phyloP scores from a whole-genome alignment of 2,329 filamentous ascomycete species.

The Plectosphaerella sp. region DNA sequence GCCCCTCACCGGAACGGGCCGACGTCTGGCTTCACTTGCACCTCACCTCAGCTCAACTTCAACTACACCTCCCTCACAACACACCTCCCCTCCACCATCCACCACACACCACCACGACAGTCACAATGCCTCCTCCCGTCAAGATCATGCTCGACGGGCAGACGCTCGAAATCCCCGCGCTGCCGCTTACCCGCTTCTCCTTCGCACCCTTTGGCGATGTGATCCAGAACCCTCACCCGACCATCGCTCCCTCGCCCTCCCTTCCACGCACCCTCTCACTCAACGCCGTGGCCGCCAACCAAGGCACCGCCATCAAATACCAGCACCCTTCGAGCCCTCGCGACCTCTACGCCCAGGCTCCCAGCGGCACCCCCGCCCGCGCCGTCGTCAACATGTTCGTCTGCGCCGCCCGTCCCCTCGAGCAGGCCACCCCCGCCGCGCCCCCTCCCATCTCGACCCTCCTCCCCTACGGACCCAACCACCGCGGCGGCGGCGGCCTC shows the following conservation, averaged over 20 bases:
- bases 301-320: slow-evolving; percentile 86
- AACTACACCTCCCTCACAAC: background rate
- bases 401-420: slow-evolving; percentile 62
- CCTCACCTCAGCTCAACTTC: background rate
- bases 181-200: slow-evolving; percentile 60
- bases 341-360: slow-evolving; percentile 65
- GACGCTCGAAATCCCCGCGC: slow-evolving; percentile 45
- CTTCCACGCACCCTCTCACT: slow-evolving; percentile 33
- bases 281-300: slow-evolving; percentile 64
- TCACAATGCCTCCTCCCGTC: background rate
- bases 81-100: background rate
- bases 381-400: slow-evolving; percentile 86
- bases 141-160: background rate
- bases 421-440: slow-evolving; percentile 1
- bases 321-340: slow-evolving; percentile 69
- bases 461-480: slow-evolving; percentile 7
- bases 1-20: background rate
- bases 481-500: slow-evolving; percentile 18
- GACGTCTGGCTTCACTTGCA: background rate
- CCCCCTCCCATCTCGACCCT: slow-evolving; percentile 9
- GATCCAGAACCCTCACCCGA: slow-evolving; percentile 65
- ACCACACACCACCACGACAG: background rate
- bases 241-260: slow-evolving; percentile 43
- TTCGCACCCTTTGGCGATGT: slow-evolving; percentile 84
- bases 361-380: slow-evolving; percentile 50